Percentiles rank a stretch among this genome's conserved stretches.
These are phyloP conservation scores for Themeda triandra DNA, from an alignment of 176 grass and related monocot species.

Conservation along the genomic window DNA sequence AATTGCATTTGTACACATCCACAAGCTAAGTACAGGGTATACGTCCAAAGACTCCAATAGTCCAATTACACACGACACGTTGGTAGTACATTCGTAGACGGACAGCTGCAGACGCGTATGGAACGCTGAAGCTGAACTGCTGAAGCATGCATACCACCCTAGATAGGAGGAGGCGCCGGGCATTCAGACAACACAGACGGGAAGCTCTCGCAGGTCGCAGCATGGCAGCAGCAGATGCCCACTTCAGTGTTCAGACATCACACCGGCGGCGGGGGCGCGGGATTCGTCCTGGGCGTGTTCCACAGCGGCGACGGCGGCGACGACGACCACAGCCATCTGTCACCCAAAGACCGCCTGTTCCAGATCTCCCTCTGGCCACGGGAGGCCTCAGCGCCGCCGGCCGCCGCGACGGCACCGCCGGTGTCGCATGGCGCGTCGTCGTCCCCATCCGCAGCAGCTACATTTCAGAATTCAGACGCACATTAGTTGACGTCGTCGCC, in stretches of 20 bases:
- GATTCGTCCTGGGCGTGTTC: not conserved
- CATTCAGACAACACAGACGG: no score
- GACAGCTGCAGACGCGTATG: no score
- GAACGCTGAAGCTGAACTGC: no score
- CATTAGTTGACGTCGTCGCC: not conserved
- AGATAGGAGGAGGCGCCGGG: no score
- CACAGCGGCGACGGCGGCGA: not conserved
- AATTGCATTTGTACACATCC: no score
- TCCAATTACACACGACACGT: no score
- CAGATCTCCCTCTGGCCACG: not conserved
- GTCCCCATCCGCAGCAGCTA: not conserved
- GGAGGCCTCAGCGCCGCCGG: not conserved
- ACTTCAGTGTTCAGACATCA: not conserved
- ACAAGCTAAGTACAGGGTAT: no score
- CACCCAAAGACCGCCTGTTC: not conserved
- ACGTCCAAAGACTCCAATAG: no score
- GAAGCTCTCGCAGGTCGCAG: not conserved
- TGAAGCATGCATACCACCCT: no score
- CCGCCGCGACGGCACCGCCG: not conserved
- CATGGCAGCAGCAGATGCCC: not conserved
- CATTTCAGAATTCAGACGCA: no score
- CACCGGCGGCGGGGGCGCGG: not conserved
- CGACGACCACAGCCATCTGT: not conserved
- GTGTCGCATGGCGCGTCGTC: not conserved
- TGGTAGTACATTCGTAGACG: no score